Conservation (phyloP, 2,329 filamentous ascomycete species). For the Sporothrix pseudoabietina region DNA sequence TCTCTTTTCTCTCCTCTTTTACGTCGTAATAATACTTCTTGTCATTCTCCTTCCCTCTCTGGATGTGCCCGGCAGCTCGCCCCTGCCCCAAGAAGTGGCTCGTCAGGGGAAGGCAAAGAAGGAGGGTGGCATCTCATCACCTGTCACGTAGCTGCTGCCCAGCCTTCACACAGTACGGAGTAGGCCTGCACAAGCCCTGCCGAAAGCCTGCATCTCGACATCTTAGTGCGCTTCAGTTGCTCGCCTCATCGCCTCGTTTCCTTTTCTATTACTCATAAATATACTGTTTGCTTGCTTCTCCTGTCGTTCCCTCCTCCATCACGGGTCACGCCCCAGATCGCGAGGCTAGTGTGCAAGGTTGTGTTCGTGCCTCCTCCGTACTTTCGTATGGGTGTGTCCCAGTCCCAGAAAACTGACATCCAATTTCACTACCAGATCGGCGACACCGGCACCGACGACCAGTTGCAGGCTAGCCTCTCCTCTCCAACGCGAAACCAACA, state of each 20-base stretch:
- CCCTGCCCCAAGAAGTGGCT: background rate
- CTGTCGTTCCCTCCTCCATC: background rate
- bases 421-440: background rate
- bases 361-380: background rate
- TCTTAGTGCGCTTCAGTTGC: background rate
- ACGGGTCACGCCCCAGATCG: background rate
- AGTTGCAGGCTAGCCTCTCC: background rate
- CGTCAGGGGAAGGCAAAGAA: background rate
- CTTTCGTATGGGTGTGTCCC: background rate
- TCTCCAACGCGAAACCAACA: background rate
- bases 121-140: constrained; percentile 11
- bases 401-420: background rate
- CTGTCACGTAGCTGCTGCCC: background rate
- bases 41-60: constrained; percentile 5
- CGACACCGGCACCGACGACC: constrained; percentile 20
- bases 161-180: too few relatives aligned
- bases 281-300: too few relatives aligned
- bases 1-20: too few relatives aligned
- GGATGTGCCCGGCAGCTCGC: background rate
- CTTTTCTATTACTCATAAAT: background rate
- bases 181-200: too few relatives aligned
- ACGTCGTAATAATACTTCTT: too few relatives aligned
- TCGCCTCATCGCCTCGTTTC: background rate
- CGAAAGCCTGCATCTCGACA: background rate
- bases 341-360: background rate